These are phyloP conservation scores for Penicillium sumatraense DNA, from an alignment of 2,329 filamentous ascomycete species.

Conservation along the genomic window DNA sequence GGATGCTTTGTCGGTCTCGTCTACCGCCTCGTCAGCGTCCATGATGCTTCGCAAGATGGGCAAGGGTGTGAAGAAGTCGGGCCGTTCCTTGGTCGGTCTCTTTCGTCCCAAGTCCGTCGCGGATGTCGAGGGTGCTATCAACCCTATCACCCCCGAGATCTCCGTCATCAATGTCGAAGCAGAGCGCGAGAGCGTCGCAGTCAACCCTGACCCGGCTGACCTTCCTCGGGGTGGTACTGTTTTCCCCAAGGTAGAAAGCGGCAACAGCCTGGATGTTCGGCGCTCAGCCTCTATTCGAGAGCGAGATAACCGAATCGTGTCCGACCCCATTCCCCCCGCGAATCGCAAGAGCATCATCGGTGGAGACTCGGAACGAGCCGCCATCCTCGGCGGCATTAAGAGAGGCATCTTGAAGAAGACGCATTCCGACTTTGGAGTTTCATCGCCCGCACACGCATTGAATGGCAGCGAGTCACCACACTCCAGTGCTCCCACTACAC, in stretches of 20 bases:
- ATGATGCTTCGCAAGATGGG: slow-evolving; percentile 89
- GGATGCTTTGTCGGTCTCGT: slow-evolving; percentile 73
- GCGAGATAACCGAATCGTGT: slow-evolving; percentile 29
- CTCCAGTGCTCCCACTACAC: slow-evolving; percentile 86
- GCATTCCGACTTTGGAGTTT: slow-evolving; percentile 64
- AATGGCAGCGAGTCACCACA: slow-evolving; percentile 75
- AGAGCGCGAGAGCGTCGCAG: slow-evolving; percentile 81
- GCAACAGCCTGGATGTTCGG: slow-evolving; percentile 71
- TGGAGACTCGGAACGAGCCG: slow-evolving; percentile 85
- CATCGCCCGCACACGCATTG: slow-evolving; percentile 70
- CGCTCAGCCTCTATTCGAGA: slow-evolving; percentile 37
- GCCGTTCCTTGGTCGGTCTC: slow-evolving; percentile 85
- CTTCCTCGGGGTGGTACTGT: slow-evolving; percentile 74
- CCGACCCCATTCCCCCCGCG: slow-evolving; percentile 57
- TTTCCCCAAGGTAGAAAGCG: slow-evolving; percentile 80
- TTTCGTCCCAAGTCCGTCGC: slow-evolving; percentile 94
- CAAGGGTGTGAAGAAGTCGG: slow-evolving; percentile 94
- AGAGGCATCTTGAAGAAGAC: slow-evolving; percentile 89
- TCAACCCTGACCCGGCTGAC: slow-evolving; percentile 67
- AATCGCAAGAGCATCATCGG: slow-evolving; percentile 85
- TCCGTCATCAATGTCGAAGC: slow-evolving; percentile 97
- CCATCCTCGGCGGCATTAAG: slow-evolving; percentile 87
- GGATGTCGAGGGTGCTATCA: slow-evolving; percentile 68
- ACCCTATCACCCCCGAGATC: slow-evolving; percentile 74
- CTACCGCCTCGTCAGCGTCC: slow-evolving; percentile 54